phyloP scores from a whole-genome alignment of 2,329 filamentous ascomycete species.

The Colletotrichum tamarilloi region DNA sequence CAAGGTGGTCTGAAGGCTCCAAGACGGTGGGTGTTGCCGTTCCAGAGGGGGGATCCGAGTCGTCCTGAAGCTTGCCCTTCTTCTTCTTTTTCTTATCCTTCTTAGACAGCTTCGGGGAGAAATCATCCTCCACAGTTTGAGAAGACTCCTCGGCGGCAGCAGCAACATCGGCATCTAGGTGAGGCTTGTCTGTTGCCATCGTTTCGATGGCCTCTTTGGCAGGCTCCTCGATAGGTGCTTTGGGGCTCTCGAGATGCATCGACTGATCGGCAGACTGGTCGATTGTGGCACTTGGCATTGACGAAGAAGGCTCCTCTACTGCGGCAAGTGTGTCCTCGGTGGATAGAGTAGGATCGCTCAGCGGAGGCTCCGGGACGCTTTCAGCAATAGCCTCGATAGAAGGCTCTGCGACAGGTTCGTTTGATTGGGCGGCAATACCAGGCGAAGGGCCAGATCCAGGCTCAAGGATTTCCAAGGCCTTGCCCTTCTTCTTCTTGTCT shows the following conservation, averaged over 20 bases:
- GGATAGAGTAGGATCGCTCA: not conserved
- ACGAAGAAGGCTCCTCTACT: not conserved
- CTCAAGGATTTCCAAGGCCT: slow-evolving; percentile 30
- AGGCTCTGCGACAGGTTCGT: not conserved
- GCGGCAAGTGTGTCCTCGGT: not conserved
- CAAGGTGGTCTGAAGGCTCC: not conserved
- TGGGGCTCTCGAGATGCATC: not conserved
- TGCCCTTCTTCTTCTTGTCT: slow-evolving; percentile 39
- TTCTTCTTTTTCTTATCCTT: slow-evolving; percentile 38
- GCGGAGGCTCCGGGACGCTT: not conserved
- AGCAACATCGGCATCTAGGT: not conserved
- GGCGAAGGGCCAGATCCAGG: not conserved
- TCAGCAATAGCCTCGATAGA: not conserved
- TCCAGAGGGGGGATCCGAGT: slow-evolving; percentile 12
- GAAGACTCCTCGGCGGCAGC: not conserved
- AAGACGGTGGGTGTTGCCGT: slow-evolving; percentile 24
- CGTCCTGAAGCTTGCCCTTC: slow-evolving; percentile 31
- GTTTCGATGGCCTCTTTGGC: not conserved
- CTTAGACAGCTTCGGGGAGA: slow-evolving; percentile 25
- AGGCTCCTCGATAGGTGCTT: not conserved
- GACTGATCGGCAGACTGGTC: not conserved
- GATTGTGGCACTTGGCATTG: not conserved
- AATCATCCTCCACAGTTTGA: not conserved
- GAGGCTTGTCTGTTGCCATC: not conserved
- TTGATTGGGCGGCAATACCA: not conserved